These are phyloP conservation scores for Cladophialophora exuberans DNA, from an alignment of 2,329 filamentous ascomycete genomes.

Conservation along the genomic window DNA sequence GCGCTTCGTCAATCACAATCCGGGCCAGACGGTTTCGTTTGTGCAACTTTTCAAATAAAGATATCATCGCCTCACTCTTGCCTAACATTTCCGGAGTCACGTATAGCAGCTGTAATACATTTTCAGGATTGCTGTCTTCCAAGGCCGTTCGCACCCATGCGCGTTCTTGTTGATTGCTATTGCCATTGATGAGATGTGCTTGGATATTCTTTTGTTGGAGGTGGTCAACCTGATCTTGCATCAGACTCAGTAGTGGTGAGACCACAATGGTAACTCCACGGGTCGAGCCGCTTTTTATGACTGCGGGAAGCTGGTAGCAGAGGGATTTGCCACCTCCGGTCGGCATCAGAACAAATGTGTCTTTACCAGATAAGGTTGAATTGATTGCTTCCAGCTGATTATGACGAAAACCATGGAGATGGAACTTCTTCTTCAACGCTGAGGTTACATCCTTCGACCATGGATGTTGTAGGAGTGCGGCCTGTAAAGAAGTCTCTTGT, in stretches of 20 bases:
- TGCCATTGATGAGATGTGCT: constrained; percentile 80
- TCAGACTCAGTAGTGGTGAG: constrained; percentile 91
- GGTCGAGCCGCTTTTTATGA: constrained; percentile 79
- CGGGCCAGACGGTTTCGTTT: constrained; percentile 74
- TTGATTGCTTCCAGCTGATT: constrained; percentile 97
- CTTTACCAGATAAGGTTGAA: constrained; percentile 81
- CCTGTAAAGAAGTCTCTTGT: constrained; percentile 29
- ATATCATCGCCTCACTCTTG: constrained; percentile 72
- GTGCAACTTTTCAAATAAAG: constrained; percentile 70
- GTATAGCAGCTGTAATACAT: constrained; percentile 83
- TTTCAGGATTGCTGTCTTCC: constrained; percentile 67
- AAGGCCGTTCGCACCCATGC: constrained; percentile 68
- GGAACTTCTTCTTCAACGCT: constrained; percentile 80
- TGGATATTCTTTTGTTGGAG: constrained; percentile 74
- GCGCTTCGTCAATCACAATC: constrained; percentile 97
- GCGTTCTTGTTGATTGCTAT: constrained; percentile 66
- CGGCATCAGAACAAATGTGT: constrained; percentile 96
- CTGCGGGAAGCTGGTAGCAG: constrained; percentile 91
- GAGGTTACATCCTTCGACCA: constrained; percentile 87
- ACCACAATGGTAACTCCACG: constrained; percentile 88
- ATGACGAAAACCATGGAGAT: constrained; percentile 81
- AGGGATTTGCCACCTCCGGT: constrained; percentile 96
- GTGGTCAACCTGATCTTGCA: constrained; percentile 95
- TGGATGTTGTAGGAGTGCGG: constrained; percentile 61
- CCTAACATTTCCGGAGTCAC: constrained; percentile 96